Conservation (phyloP, 192 early-diverging fungal species). For the Rhizophagus prolifer region DNA sequence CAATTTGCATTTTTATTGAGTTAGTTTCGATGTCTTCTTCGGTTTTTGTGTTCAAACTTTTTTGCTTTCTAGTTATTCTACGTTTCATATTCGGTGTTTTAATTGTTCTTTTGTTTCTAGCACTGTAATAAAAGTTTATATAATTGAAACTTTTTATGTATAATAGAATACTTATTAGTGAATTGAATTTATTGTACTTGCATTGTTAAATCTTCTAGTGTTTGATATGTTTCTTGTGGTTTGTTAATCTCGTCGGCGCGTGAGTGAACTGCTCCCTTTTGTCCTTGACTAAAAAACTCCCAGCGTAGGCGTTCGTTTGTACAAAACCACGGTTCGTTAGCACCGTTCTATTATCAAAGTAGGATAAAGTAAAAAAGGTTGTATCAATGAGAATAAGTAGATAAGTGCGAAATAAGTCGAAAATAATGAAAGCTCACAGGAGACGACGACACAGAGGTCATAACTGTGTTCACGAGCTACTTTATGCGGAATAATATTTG, state of each 20-base stretch:
- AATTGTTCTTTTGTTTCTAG: neutral
- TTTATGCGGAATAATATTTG: conserved; percentile 8
- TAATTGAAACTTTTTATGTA: neutral
- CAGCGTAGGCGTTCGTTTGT: conserved; percentile 3
- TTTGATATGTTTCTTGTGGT: neutral
- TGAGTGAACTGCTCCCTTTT: neutral
- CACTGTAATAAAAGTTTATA: neutral
- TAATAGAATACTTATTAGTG: too few species aligned
- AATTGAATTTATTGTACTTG: neutral
- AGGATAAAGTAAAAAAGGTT: neutral
- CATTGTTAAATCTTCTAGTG: neutral
- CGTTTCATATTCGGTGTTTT: neutral
- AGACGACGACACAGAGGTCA: conserved; percentile 15
- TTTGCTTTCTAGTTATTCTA: neutral
- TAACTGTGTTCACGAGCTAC: conserved; percentile 11
- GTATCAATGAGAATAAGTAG: neutral
- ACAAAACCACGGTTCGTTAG: conserved; percentile 4
- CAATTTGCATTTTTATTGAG: neutral
- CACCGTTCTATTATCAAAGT: neutral
- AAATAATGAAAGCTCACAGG: neutral
- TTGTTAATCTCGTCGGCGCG: neutral
- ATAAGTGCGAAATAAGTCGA: neutral
- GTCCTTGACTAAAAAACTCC: neutral
- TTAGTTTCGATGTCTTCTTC: neutral
- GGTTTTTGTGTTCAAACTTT: neutral